Conservation (phyloP, 2,329 filamentous ascomycete genomes). For the Aureobasidium sp. region DNA sequence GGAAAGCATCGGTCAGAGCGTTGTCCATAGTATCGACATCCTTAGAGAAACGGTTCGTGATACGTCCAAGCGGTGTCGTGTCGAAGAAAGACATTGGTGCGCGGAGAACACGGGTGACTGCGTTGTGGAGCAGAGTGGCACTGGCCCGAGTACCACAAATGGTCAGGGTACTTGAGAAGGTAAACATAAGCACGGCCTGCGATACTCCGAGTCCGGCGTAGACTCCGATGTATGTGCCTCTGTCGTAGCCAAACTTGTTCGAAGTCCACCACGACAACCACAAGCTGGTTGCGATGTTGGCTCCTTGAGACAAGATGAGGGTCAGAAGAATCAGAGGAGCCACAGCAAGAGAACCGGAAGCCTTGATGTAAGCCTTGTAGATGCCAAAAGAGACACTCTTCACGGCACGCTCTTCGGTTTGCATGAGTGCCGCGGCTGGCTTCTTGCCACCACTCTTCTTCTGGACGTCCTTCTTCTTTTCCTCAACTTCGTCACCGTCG, state of each 20-base stretch:
- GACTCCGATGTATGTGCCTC: conserved; percentile 62
- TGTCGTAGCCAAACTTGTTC: conserved; percentile 61
- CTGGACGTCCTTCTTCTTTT: conserved; percentile 51
- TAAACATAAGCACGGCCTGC: conserved; percentile 70
- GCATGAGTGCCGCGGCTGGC: conserved; percentile 58
- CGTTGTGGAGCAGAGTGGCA: conserved; percentile 71
- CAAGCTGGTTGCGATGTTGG: conserved; percentile 79
- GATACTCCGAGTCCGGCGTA: conserved; percentile 64
- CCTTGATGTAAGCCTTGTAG: conserved; percentile 68
- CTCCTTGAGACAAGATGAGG: conserved; percentile 66
- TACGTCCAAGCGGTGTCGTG: conserved; percentile 87
- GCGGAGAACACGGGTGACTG: conserved; percentile 66
- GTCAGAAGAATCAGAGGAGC: conserved; percentile 57
- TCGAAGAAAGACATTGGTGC: conserved; percentile 89
- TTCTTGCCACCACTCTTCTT: conserved; percentile 50
- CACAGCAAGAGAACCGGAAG: conserved; percentile 65
- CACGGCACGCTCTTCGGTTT: conserved; percentile 63
- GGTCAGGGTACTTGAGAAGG: conserved; percentile 71
- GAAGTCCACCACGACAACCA: conserved; percentile 96
- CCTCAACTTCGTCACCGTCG: conserved; percentile 42
- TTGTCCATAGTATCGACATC: conserved; percentile 98
- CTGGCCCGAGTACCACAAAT: conserved; percentile 74
- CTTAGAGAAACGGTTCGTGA: conserved; percentile 92
- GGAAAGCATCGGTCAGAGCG: conserved; percentile 76
- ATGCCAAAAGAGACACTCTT: conserved; percentile 73